Evolutionary conservation across 441 rosid species (phyloP).

Genomic region (Rhodomyrtus psidioides): DNA sequence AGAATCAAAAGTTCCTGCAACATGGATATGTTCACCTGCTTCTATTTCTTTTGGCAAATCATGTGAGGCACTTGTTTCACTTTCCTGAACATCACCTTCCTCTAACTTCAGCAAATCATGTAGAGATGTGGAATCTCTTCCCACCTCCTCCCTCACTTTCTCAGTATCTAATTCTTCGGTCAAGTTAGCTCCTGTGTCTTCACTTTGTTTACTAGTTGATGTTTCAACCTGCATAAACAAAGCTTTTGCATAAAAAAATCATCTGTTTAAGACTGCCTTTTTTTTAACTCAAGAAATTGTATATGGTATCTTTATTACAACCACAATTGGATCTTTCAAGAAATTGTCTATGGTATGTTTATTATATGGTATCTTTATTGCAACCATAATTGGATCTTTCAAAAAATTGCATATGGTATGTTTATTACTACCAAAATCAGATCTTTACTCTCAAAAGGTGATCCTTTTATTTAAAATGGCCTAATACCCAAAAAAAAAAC

Average conservation of each 20-base stretch:
- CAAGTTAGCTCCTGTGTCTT: conserved; percentile 19
- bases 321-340: neutral
- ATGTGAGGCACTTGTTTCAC: conserved; percentile 15
- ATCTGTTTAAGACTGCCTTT: neutral
- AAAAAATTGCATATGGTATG: neutral
- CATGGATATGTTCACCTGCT: conserved; percentile 26
- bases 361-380: neutral
- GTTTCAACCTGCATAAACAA: conserved; percentile 28
- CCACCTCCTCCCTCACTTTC: conserved; percentile 19
- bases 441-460: neutral
- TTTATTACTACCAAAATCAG: neutral
- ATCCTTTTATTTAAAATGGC: neutral
- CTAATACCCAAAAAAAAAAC: too few species aligned
- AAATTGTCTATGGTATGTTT: neutral
- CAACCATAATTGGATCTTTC: neutral
- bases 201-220: conserved; percentile 16
- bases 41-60: conserved; percentile 29
- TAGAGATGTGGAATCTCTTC: conserved; percentile 18
- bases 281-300: neutral
- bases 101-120: conserved; percentile 21
- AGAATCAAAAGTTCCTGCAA: conserved; percentile 28
- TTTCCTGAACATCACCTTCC: conserved; percentile 21
- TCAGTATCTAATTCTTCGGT: conserved; percentile 19
- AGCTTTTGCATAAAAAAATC: neutral
- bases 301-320: neutral